Percentiles rank a stretch among this genome's conserved stretches.
Evolutionary conservation across 495 filamentous ascomycete genomes (phyloP).

Genomic region (Oleoguttula mirabilis): DNA sequence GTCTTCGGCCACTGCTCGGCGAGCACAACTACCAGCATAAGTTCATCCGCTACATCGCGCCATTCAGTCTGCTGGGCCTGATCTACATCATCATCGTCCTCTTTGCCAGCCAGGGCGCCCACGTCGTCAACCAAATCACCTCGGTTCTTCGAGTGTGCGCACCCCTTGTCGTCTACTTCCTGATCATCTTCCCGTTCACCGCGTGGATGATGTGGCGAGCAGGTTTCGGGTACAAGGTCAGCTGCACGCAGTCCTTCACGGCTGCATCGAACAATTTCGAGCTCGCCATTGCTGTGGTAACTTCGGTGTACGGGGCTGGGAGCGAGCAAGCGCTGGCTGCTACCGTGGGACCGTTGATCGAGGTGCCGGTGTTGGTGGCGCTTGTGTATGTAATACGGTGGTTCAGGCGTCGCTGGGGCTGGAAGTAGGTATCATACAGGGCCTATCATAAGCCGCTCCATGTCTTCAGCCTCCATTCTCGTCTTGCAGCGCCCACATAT

Average conservation of each 20-base stretch:
- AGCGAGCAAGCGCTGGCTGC: conserved; percentile 80
- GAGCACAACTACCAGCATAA: conserved; percentile 24
- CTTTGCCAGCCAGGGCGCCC: conserved; percentile 26
- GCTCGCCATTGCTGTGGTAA: conserved; percentile 81
- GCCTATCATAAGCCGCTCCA: no score
- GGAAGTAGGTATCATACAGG: conserved; percentile 40
- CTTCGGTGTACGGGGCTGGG: conserved; percentile 67
- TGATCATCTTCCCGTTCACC: conserved; percentile 27
- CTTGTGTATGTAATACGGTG: conserved; percentile 68
- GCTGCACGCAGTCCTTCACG: conserved; percentile 78
- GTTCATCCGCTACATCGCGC: conserved; percentile 29
- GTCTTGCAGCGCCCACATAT: conserved; percentile 10
- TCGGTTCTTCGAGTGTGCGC: conserved; percentile 30
- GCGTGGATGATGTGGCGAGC: conserved; percentile 26
- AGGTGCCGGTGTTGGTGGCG: conserved; percentile 73
- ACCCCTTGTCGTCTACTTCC: conserved; percentile 31
- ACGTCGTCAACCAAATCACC: conserved; percentile 31
- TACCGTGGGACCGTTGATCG: conserved; percentile 82
- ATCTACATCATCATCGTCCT: conserved; percentile 33
- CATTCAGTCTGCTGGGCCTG: conserved; percentile 29
- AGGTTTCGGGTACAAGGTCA: conserved; percentile 62
- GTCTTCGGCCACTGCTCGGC: conserved; percentile 21
- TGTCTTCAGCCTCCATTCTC: not conserved
- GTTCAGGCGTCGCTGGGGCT: conserved; percentile 41
- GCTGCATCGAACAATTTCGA: conserved; percentile 96